Conservation (phyloP, 2,329 filamentous ascomycete genomes). For the Alternaria tenuissima region DNA sequence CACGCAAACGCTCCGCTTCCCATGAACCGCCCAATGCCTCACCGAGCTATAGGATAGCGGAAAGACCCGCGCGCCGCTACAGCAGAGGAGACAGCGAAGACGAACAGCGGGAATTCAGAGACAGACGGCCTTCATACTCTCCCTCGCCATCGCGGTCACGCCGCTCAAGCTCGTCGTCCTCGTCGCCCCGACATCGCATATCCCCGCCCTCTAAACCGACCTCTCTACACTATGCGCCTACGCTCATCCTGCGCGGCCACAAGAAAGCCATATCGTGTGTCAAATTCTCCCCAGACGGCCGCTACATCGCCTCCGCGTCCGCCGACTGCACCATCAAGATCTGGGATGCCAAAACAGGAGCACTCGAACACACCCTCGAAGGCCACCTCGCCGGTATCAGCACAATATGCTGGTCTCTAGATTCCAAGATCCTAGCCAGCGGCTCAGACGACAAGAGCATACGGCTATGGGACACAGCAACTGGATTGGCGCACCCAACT, state of each 20-base stretch:
- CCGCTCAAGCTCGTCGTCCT: conserved; percentile 26
- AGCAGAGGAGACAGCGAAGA: conserved; percentile 46
- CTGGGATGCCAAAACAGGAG: conserved; percentile 82
- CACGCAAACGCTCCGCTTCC: conserved; percentile 46
- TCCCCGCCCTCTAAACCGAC: conserved; percentile 60
- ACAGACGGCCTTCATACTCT: conserved; percentile 30
- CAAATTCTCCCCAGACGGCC: conserved; percentile 88
- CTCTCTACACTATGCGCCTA: conserved; percentile 72
- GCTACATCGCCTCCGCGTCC: conserved; percentile 85
- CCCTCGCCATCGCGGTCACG: conserved; percentile 24
- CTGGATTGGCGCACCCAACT: conserved; percentile 66
- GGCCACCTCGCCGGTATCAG: conserved; percentile 94
- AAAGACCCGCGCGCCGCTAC: conserved; percentile 48
- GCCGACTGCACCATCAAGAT: conserved; percentile 91
- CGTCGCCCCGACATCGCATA: conserved; percentile 34
- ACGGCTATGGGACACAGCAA: conserved; percentile 80
- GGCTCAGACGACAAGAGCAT: conserved; percentile 97
- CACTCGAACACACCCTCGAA: conserved; percentile 85
- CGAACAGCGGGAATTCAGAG: conserved; percentile 37
- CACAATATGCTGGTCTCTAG: conserved; percentile 92
- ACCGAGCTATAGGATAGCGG: conserved; percentile 40
- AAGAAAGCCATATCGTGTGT: conserved; percentile 81
- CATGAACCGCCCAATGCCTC: conserved; percentile 39
- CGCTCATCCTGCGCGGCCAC: conserved; percentile 79
- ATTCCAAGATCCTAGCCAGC: conserved; percentile 85